phyloP scores from a whole-genome alignment of 805 yeast species.

The Saccharomycopsis selenospora region DNA sequence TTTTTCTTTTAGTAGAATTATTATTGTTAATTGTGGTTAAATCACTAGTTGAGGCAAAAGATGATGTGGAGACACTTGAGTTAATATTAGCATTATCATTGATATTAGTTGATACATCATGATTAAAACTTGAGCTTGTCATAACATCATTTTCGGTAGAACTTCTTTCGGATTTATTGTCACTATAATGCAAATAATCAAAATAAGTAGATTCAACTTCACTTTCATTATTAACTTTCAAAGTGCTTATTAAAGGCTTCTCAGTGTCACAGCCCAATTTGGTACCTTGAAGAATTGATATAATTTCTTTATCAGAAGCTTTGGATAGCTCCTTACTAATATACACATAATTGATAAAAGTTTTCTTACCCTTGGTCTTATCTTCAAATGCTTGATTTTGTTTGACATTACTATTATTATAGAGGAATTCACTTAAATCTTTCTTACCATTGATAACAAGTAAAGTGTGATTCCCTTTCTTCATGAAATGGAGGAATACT shows the following conservation, averaged over 20 bases:
- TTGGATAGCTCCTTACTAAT: slow-evolving; percentile 49
- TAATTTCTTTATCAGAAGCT: slow-evolving; percentile 34
- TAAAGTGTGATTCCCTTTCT: slow-evolving; percentile 42
- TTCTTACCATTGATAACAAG: slow-evolving; percentile 37
- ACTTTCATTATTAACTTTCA: slow-evolving; percentile 8
- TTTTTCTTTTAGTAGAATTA: too few relatives aligned
- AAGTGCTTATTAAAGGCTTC: slow-evolving; percentile 23
- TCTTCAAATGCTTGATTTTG: too few relatives aligned
- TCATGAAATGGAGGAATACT: slow-evolving; percentile 9
- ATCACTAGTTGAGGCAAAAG: not conserved
- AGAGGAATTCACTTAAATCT: slow-evolving; percentile 65
- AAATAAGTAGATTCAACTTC: too few relatives aligned
- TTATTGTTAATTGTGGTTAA: too few relatives aligned
- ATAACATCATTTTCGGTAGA: not conserved
- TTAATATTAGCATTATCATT: not conserved
- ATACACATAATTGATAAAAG: slow-evolving; percentile 47
- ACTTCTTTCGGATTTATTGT: not conserved
- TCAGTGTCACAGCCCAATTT: slow-evolving; percentile 46
- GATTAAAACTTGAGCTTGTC: not conserved
- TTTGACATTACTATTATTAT: slow-evolving; percentile 62
- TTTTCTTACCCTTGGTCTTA: slow-evolving; percentile 29
- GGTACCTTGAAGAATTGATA: slow-evolving; percentile 38
- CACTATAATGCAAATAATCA: too few relatives aligned
- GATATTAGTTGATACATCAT: not conserved
- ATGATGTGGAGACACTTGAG: not conserved